These are phyloP conservation scores for Cladosporium sp. DNA, from an alignment of 2,329 filamentous ascomycete genomes.

Conservation along the genomic window DNA sequence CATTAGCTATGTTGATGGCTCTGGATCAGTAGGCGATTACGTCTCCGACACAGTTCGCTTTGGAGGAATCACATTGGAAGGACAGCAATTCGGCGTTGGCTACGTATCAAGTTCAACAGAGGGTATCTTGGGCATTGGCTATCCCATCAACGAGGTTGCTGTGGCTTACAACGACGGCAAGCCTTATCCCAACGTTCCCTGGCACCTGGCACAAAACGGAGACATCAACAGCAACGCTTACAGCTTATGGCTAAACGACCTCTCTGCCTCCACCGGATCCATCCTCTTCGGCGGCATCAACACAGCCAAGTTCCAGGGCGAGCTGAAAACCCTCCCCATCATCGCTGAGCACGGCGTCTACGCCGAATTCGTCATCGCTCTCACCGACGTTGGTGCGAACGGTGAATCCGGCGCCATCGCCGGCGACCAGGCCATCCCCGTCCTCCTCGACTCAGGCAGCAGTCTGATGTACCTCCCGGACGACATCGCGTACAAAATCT, in stretches of 20 bases:
- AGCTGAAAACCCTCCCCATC: constrained; percentile 58
- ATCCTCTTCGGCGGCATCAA: constrained; percentile 81
- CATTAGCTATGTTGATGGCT: constrained; percentile 81
- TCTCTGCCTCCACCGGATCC: constrained; percentile 60
- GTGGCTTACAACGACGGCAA: constrained; percentile 51
- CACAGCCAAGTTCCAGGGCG: constrained; percentile 64
- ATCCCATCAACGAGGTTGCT: constrained; percentile 71
- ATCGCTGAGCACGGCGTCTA: constrained; percentile 42
- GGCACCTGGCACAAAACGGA: constrained; percentile 58
- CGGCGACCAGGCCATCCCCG: constrained; percentile 42
- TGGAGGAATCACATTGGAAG: constrained; percentile 48
- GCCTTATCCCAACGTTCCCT: constrained; percentile 58
- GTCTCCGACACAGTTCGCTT: constrained; percentile 66
- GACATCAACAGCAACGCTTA: constrained; percentile 61
- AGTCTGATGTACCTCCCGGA: constrained; percentile 66
- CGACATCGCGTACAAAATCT: constrained; percentile 48
- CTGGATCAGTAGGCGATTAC: constrained; percentile 73
- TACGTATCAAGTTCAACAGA: constrained; percentile 56
- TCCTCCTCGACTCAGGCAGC: constrained; percentile 71
- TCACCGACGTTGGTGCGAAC: constrained; percentile 44
- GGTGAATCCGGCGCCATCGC: constrained; percentile 41
- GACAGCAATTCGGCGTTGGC: constrained; percentile 69
- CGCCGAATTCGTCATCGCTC: constrained; percentile 49
- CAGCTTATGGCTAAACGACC: constrained; percentile 60
- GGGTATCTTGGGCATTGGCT: constrained; percentile 83